phyloP scores from a whole-genome alignment of 345 rosid species.

The Mallotus nudiflorus region DNA sequence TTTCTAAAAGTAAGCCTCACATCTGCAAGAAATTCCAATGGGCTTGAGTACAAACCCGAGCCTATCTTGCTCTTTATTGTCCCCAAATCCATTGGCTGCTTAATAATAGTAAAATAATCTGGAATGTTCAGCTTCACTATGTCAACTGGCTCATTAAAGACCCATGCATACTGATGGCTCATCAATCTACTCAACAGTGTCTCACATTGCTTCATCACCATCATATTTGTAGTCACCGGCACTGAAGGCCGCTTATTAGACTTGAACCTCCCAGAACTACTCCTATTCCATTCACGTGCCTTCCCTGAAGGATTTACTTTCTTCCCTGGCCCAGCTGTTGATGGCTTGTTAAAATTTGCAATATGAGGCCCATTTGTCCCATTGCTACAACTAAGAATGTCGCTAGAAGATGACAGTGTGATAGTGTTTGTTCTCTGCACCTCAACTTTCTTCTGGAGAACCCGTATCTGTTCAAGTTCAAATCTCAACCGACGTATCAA shows the following conservation, averaged over 20 bases:
- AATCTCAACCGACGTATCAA: conserved; percentile 5
- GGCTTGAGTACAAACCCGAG: conserved; percentile 28
- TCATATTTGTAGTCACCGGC: conserved; percentile 39
- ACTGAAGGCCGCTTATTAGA: conserved; percentile 44
- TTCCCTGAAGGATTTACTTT: conserved; percentile 44
- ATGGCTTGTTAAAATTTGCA: conserved; percentile 42
- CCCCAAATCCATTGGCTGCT: conserved; percentile 63
- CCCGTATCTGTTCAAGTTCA: conserved; percentile 26
- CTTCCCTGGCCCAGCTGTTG: conserved; percentile 52
- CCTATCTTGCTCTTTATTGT: conserved; percentile 41
- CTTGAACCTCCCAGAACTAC: conserved; percentile 53
- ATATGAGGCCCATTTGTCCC: conserved; percentile 34
- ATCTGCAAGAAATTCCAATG: conserved; percentile 45
- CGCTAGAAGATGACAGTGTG: conserved; percentile 16
- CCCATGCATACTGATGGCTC: conserved; percentile 50
- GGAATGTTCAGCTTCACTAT: conserved; percentile 29
- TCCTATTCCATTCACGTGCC: conserved; percentile 47
- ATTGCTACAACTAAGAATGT: conserved; percentile 26
- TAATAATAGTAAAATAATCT: conserved; percentile 47
- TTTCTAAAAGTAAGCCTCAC: conserved; percentile 59
- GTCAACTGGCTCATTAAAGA: conserved; percentile 53
- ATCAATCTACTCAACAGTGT: conserved; percentile 29
- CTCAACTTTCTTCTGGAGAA: conserved; percentile 21
- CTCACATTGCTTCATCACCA: conserved; percentile 32
- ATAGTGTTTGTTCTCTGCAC: conserved; percentile 7